These are phyloP conservation scores for Cladobotryum protrusum DNA, from an alignment of 2,329 filamentous ascomycete species.

Conservation along the genomic window DNA sequence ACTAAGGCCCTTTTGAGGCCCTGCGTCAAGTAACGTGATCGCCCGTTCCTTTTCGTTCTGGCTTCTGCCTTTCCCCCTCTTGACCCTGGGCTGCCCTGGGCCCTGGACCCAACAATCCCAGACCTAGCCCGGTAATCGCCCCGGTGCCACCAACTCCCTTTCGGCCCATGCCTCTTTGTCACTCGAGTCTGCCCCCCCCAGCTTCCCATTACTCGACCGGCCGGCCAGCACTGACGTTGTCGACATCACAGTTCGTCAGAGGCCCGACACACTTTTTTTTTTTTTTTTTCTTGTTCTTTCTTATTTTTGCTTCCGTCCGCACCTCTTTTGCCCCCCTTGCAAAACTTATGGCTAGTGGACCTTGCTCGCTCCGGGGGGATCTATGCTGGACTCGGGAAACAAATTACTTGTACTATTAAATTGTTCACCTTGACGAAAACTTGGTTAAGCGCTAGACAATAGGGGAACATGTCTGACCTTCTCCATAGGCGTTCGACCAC, in stretches of 20 bases:
- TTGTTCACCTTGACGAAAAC: no score
- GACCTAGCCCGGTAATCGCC: neutral
- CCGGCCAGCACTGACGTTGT: neutral
- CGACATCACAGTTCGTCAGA: neutral
- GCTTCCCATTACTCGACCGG: neutral
- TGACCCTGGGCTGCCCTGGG: neutral
- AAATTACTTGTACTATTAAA: neutral
- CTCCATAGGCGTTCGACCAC: neutral
- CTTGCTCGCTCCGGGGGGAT: no score
- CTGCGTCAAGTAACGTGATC: slow-evolving; percentile 9
- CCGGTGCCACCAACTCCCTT: neutral
- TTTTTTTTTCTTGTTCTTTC: neutral
- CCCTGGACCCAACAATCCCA: neutral
- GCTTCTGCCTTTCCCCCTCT: neutral
- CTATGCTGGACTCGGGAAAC: neutral
- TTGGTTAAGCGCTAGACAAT: no score
- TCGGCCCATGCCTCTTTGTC: slow-evolving; percentile 1
- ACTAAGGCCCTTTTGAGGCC: neutral
- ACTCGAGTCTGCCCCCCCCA: neutral
- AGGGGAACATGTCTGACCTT: no score
- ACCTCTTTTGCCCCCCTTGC: neutral
- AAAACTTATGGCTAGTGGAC: no score
- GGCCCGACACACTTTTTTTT: neutral
- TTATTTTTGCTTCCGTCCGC: neutral
- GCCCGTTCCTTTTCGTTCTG: neutral